Evolutionary conservation across 441 rosid species (phyloP).

Genomic region (Rhodomyrtus psidioides): DNA sequence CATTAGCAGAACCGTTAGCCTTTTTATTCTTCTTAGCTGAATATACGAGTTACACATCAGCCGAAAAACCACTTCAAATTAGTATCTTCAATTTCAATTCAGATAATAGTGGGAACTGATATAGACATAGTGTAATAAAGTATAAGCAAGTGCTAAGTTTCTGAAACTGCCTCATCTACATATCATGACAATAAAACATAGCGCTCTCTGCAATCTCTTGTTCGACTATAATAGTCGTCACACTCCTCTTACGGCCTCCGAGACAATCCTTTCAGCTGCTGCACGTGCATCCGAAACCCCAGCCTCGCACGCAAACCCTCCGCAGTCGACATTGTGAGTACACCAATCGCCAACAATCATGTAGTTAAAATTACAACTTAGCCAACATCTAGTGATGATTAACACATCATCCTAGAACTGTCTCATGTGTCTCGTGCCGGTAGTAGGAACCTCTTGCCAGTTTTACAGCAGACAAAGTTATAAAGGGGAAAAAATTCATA

Average conservation of each 20-base stretch:
- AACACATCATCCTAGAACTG: not conserved
- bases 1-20: slow-evolving; percentile 2
- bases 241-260: not conserved
- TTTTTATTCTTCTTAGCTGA: slow-evolving; percentile 15
- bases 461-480: not conserved
- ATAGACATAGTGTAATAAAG: not conserved
- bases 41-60: not conserved
- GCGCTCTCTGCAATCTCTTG: not conserved
- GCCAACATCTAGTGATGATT: not conserved
- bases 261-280: not conserved
- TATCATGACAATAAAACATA: not conserved
- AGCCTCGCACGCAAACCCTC: not conserved
- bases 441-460: not conserved
- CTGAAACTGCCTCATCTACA: not conserved
- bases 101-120: not conserved
- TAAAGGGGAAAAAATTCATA: not conserved
- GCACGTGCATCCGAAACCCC: not conserved
- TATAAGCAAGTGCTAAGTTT: not conserved
- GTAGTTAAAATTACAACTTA: not conserved
- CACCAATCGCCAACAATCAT: not conserved
- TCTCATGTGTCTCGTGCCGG: not conserved
- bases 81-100: not conserved
- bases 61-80: not conserved
- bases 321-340: not conserved
- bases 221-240: not conserved